Conservation (phyloP, 768 basidiomycete genomes). For the Exsudoporus frostii region DNA sequence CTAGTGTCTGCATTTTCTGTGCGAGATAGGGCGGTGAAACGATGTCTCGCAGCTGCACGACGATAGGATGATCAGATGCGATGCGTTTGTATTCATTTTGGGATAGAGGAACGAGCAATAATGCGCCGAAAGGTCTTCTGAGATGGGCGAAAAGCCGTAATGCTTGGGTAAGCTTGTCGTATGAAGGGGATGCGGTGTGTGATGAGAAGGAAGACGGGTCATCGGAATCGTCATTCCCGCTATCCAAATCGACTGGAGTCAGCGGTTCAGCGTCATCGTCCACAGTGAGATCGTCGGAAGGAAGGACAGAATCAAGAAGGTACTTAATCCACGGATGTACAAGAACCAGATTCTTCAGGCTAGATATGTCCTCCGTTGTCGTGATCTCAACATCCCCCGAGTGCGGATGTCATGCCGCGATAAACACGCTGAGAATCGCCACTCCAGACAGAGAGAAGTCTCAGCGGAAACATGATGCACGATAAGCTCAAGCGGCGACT, state of each 20-base stretch:
- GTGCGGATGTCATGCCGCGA: neutral
- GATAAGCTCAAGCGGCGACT: neutral
- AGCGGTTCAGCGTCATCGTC: neutral
- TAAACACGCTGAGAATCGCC: neutral
- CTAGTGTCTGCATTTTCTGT: neutral
- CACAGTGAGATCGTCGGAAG: neutral
- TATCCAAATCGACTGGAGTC: neutral
- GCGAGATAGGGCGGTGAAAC: neutral
- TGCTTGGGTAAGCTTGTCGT: neutral
- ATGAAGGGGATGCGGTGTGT: neutral
- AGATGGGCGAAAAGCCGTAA: neutral
- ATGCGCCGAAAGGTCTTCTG: constrained; percentile 7
- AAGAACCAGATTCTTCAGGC: neutral
- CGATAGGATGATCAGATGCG: neutral
- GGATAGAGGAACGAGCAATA: neutral
- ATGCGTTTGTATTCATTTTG: too few relatives aligned
- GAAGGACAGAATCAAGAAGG: neutral
- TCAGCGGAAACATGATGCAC: neutral
- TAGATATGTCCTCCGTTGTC: neutral
- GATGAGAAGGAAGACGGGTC: neutral
- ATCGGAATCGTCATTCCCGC: neutral
- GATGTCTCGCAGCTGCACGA: neutral
- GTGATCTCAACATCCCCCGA: neutral
- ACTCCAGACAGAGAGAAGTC: neutral
- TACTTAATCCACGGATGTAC: neutral